Evolutionary conservation across 1,284 basidiomycete species (phyloP), one percentile per base, ranked within the genome.

Genomic region (Cystobasidium slooffiae): DNA sequence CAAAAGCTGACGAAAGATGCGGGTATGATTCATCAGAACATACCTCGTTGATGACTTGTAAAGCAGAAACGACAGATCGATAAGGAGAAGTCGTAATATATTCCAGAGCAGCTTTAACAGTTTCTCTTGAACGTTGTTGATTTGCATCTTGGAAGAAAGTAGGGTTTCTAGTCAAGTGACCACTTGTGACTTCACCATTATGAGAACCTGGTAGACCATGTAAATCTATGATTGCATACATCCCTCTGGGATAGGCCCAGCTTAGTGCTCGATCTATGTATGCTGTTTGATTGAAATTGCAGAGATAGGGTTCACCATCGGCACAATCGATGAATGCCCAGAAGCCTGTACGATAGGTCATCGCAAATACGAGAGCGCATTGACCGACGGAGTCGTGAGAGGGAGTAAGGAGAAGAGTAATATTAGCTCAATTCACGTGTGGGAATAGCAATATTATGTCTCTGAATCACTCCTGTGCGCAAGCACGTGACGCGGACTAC

Each of bases 201-300:
- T 84, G 83, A 39, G 80, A 81, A 44, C 83, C 83, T n/a, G 83
- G 83, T 74, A 84, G 78, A 49, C 81, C 83, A 78, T 84, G 83
- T 37, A 83, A 75, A 70, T 84, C 83, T 59, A 84, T 78, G 75
- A 84, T 77, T 55, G 81, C 81, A 70, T 83, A 83, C 81, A 84
- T 83, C 66, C 78, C 77, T 46, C 83, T 80, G 22, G 76, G 74
- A 76, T 83, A 80, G 0, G 90, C 89, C 70, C 70, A 73, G 18
- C 49, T 51, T 24, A 73, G 24, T 41, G 51, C 51, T 20, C 62
- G 39, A 12, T 73, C 70, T 43, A 73, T 51, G 80, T 90, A 91
- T 0, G 88, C 85, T 46, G 78, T 76, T 43, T 78, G 59, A 22
- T 76, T 74, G 63, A 73, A 74, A 68, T 77, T 73, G 70, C 49